Evolutionary conservation across 208 protist genomes (phyloP), one percentile per base, ranked within the genome.

Genomic region (Naegleria gruberi): DNA sequence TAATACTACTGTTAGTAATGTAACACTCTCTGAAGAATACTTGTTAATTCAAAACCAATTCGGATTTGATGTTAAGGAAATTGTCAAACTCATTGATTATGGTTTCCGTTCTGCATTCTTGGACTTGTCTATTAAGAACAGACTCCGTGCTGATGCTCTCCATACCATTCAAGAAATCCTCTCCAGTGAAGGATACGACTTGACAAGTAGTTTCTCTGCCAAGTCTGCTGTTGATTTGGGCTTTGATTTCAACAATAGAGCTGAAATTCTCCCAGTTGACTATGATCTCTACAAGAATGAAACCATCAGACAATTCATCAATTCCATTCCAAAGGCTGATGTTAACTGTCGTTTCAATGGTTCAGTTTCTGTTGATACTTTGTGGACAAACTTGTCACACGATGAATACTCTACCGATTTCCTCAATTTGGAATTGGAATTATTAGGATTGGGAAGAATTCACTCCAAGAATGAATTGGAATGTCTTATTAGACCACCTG

Each of bases 1-100:
- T 74, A 95, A 95, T 82, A 47, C 42, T 15, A 94, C 93, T 26
- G 91, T 94, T 47, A 91, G 77, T 57, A 92, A 92, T 45, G 57
- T 90, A 34, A 94, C 92, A 19, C 81, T 94, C 0, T 90, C 89
- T 1, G 44, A 81, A n/a, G 93, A 94, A 57, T 94, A 92, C 81
- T 88, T 89, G 34, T 42, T 92, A 0, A 90, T 92, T 37, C 93
- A 94, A 26, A 90, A 94, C n/a, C 89, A 65, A 6, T 92, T 92
- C 65, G 82, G 91, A 2, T 94, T 94, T 42, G 51, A 19, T 41
- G 65, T 93, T 8, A 93, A 94, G 82, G 92, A 94, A 26, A 84
- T 94, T 15, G 17, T 94, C 2, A 88, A 91, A 57, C n/a, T 94
- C 30, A 91, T 94, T 47, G 93, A 93, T 42, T 91, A 90, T 30